phyloP scores from a whole-genome alignment of 805 yeast species.

The Barnettozyma californica region DNA sequence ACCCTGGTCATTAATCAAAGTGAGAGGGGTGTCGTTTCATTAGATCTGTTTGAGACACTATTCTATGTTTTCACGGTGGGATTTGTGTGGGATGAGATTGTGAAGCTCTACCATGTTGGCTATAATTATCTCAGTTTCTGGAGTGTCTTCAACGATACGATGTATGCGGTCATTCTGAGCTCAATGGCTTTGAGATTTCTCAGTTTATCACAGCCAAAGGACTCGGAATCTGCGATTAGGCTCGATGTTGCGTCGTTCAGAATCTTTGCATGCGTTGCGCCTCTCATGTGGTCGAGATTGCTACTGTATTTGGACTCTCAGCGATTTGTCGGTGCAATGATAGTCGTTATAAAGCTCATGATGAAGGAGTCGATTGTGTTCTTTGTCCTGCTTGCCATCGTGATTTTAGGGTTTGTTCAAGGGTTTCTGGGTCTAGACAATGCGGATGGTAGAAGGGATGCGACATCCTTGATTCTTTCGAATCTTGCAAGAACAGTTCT shows the following conservation, averaged over 20 bases:
- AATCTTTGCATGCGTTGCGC: slow-evolving; percentile 73
- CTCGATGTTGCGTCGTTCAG: slow-evolving; percentile 61
- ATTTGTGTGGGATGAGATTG: slow-evolving; percentile 58
- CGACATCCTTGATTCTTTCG: slow-evolving; percentile 56
- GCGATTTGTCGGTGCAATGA: slow-evolving; percentile 82
- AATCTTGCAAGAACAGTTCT: slow-evolving; percentile 68
- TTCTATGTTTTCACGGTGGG: slow-evolving; percentile 67
- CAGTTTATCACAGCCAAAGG: slow-evolving; percentile 26
- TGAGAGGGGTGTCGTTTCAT: slow-evolving; percentile 30
- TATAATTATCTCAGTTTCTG: slow-evolving; percentile 66
- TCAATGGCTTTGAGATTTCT: slow-evolving; percentile 52
- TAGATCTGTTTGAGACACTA: slow-evolving; percentile 45
- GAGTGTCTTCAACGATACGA: slow-evolving; percentile 68
- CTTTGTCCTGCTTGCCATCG: slow-evolving; percentile 64
- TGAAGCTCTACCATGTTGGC: slow-evolving; percentile 76
- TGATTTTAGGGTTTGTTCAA: slow-evolving; percentile 77
- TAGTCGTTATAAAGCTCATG: slow-evolving; percentile 79
- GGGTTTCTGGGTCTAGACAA: slow-evolving; percentile 85
- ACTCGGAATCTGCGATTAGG: slow-evolving; percentile 23
- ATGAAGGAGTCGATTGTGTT: slow-evolving; percentile 83
- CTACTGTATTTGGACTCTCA: slow-evolving; percentile 73
- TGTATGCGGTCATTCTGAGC: slow-evolving; percentile 50
- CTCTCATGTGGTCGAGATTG: slow-evolving; percentile 80
- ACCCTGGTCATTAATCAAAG: slow-evolving; percentile 60
- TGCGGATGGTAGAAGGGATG: slow-evolving; percentile 79